Base-by-base conservation (phyloP, 805 yeast genomes). In the Wickerhamiella parazyma region DNA sequence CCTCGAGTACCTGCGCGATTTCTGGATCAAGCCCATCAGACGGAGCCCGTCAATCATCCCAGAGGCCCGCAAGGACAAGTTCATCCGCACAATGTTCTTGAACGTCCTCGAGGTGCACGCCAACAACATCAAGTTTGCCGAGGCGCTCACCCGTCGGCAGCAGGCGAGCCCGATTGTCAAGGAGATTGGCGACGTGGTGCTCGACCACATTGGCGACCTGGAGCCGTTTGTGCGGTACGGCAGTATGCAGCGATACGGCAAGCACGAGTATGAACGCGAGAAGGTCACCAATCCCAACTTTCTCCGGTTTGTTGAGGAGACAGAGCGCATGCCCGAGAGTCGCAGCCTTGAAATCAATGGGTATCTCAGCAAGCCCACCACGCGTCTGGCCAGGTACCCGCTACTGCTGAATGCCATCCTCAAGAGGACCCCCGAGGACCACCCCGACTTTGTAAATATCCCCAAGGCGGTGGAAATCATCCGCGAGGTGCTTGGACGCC, bases 381-480 rank as follows among this genome's bases (percentile, higher is more conserved):
- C 95, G 12, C 74, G 98, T 59, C 86, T 95, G 25, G 97, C 96
- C 8, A 70, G 97, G 51, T 91, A 91, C 63, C 95, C 94, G 50
- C 65, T 91, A 40, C 68, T 91, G 45, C 68, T 89, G 18, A 78
- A 75, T 45, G 91, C 89, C 38, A 82, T 91, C 28, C 67, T 84
- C 50, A 89, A 91, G 59, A 74, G 76, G 49, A 86, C 97, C 0
- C 73, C 71, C 42, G 78, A 79, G n/a, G 81, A 76, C 20, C 71
- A 77, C 6, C 77, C 83, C 1, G 95, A 87, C 51, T 72, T 71
- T 54, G 73, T 72, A 42, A 73, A 78, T 51, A 66, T 91, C 45
- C 68, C 72, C 19, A 76, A 75, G 49, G 93, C 94, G 1, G 73
- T 81, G 50, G 83, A 76, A 40, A 75, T 80, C 53, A 72, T 89